These are phyloP conservation scores for Colletotrichum sp. DNA, from an alignment of 2,329 filamentous ascomycete genomes.

Conservation along the genomic window DNA sequence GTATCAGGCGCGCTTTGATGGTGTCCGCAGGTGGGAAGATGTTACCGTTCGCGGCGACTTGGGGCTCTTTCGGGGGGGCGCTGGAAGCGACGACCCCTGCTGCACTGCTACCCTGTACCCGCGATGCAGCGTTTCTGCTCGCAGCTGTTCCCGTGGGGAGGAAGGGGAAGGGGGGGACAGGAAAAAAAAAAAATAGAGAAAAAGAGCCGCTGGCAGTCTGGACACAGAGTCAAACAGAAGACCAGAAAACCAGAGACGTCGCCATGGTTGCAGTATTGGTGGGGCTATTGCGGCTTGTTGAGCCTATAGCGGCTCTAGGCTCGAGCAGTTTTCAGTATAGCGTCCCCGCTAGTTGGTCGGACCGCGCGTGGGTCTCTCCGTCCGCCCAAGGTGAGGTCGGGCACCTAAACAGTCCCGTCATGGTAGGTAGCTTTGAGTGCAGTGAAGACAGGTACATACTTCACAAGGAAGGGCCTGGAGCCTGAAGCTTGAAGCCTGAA, in stretches of 20 bases:
- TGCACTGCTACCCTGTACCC: constrained; percentile 3
- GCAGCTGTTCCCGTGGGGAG: constrained; percentile 2
- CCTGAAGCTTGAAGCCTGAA: neutral
- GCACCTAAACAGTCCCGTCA: neutral
- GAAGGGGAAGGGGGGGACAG: neutral
- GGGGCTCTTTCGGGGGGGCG: constrained; percentile 3
- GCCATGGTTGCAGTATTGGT: constrained; percentile 6
- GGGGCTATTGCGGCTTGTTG: neutral
- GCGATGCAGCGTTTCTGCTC: constrained; percentile 1
- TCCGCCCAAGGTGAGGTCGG: neutral
- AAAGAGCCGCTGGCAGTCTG: neutral
- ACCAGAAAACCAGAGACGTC: constrained; percentile 3
- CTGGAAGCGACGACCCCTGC: constrained; percentile 12
- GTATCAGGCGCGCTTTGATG: constrained; percentile 20
- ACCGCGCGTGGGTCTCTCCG: neutral
- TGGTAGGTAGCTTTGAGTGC: neutral
- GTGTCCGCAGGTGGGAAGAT: constrained; percentile 10
- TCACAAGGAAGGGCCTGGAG: neutral
- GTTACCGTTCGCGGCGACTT: constrained; percentile 14
- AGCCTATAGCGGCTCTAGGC: neutral
- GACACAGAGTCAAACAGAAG: neutral
- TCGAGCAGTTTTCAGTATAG: neutral
- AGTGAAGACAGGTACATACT: neutral
- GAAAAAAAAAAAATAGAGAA: neutral
- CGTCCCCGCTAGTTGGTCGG: constrained; percentile 5